Conservation (phyloP, 495 filamentous ascomycete species). For the Aspergillus hancockii region DNA sequence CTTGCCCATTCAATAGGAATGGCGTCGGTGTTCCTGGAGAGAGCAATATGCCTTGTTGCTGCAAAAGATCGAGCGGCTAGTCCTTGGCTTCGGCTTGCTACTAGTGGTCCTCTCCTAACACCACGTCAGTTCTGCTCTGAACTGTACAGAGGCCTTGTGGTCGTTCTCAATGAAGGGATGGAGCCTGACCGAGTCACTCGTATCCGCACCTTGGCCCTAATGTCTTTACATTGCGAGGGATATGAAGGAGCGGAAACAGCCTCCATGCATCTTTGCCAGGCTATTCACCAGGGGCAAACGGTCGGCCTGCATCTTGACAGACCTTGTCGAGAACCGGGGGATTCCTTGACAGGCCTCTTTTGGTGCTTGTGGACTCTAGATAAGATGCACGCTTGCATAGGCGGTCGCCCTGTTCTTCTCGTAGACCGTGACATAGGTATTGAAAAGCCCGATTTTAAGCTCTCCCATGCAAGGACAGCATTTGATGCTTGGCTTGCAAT, state of each 20-base stretch:
- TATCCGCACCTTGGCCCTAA: slow-evolving; percentile 46
- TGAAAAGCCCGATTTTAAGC: slow-evolving; percentile 25
- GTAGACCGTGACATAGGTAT: slow-evolving; percentile 64
- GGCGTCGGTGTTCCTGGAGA: slow-evolving; percentile 39
- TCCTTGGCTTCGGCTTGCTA: slow-evolving; percentile 32
- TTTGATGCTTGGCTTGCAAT: slow-evolving; percentile 56
- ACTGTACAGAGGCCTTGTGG: slow-evolving; percentile 39
- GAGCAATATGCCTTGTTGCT: slow-evolving; percentile 47
- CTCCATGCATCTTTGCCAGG: slow-evolving; percentile 45
- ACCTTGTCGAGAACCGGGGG: slow-evolving; percentile 34
- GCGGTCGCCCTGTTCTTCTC: slow-evolving; percentile 64
- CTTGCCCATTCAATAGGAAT: slow-evolving; percentile 21
- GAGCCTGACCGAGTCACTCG: slow-evolving; percentile 45
- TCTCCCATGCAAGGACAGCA: slow-evolving; percentile 25
- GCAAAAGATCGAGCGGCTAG: slow-evolving; percentile 41
- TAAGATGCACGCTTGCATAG: slow-evolving; percentile 61
- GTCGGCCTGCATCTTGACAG: slow-evolving; percentile 61
- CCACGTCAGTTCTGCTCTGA: slow-evolving; percentile 38
- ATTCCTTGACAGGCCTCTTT: slow-evolving; percentile 55
- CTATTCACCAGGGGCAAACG: slow-evolving; percentile 64
- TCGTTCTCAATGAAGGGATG: slow-evolving; percentile 41
- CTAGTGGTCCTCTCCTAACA: slow-evolving; percentile 25
- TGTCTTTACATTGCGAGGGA: slow-evolving; percentile 48
- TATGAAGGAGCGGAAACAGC: slow-evolving; percentile 48
- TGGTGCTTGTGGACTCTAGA: slow-evolving; percentile 71